phyloP scores from a whole-genome alignment of 495 filamentous ascomycete species.

The Penicillium fimorum region DNA sequence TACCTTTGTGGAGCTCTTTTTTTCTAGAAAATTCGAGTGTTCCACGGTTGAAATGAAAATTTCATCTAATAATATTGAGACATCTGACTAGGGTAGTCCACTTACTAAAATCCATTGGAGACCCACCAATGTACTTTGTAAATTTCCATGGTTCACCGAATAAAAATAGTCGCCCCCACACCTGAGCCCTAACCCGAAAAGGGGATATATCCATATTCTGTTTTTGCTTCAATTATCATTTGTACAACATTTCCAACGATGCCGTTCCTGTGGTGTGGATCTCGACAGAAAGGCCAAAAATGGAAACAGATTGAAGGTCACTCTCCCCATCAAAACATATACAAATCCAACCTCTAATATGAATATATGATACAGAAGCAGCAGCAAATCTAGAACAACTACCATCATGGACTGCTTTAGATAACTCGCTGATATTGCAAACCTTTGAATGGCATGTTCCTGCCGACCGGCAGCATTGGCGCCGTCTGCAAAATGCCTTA shows the following conservation, averaged over 20 bases:
- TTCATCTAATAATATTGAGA: background rate
- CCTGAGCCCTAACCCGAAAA: background rate
- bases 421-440: conserved; percentile 66
- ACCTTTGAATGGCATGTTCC: conserved; percentile 76
- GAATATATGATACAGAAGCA: conserved; percentile 21
- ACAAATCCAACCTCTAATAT: background rate
- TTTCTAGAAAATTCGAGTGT: background rate
- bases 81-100: background rate
- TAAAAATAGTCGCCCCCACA: conserved; percentile 2
- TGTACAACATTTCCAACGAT: background rate
- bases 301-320: conserved; percentile 9
- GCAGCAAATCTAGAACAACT: conserved; percentile 30
- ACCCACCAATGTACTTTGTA: background rate
- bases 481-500: conserved; percentile 54
- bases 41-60: background rate
- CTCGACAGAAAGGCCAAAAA: conserved; percentile 1
- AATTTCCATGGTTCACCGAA: background rate
- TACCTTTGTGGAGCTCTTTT: background rate
- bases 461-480: conserved; percentile 62
- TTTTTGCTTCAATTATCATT: background rate
- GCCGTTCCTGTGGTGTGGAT: conserved; percentile 6
- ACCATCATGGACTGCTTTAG: conserved; percentile 34
- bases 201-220: background rate
- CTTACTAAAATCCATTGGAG: background rate
- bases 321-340: background rate